Base-by-base conservation (phyloP, 2,329 filamentous ascomycete species). In the Colletotrichum costaricense region DNA sequence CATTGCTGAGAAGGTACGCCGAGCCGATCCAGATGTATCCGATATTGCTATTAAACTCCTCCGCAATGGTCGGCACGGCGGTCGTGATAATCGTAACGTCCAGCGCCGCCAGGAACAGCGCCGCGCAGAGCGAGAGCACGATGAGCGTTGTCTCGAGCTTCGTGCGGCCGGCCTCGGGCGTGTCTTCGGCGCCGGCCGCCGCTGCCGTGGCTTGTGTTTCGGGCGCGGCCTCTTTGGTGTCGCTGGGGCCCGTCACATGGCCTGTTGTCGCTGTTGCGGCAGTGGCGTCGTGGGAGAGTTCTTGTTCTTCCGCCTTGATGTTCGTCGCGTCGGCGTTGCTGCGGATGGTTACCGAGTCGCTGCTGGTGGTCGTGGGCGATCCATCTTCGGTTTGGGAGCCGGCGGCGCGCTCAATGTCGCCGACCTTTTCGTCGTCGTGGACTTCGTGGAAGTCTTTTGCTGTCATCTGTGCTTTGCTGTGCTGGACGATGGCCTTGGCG, bases 1-100 rank as follows among this genome's bases (percentile, higher is more conserved):
- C 91, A 77, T 90, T 91, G 19, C 91, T 92, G 12, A 95, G 88
- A 4, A 95, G 85, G 80, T 93, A 95, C 0, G 93, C 90, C 33
- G 89, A 91, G 1, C 93, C 93, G 73, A 96, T 93, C 94, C 93
- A 95, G 16, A 91, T 91, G 81, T 95, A 95, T 7, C 92, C 92
- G 1, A 89, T 85, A 19, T 88, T 89, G 35, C 90, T 92, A 60
- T 88, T 78, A 49, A 94, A 87, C 33, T 92, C 85, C 2, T 81
- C 79, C 2, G 88, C 84, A 62, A 93, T 92, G 9, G 88, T 88
- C 0, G 91, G 91, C 7, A 92, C 85, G 1, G 90, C 89, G 0
- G 91, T 91, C 1, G 90, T 87, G 35, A 92, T 84, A 76, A 91
- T 91, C 19, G 89, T 91, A 4, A 87, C 79, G 77, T 88, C 89